Evolutionary conservation across 352 stramenopile genomes (phyloP).

Genomic region (Saprolegnia diclina): DNA sequence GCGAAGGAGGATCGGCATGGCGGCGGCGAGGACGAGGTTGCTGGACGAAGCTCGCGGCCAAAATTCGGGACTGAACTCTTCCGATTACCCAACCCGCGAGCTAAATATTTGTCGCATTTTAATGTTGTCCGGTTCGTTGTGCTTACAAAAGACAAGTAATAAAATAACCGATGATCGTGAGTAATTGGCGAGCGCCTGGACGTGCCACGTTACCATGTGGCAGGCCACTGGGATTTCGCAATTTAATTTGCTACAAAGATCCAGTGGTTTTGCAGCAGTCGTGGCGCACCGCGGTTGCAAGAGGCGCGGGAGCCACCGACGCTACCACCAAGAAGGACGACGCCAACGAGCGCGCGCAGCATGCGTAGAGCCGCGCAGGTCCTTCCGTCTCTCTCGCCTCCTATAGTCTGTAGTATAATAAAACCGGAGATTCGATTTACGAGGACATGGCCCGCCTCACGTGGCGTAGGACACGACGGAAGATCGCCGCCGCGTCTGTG

Average conservation of each 20-base stretch:
- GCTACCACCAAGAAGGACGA: neutral
- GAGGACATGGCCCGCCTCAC: too few species aligned
- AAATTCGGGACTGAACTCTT: neutral
- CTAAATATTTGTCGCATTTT: neutral
- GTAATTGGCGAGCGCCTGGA: neutral
- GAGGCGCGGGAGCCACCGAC: neutral
- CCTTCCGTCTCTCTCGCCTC: too few species aligned
- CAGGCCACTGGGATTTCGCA: neutral
- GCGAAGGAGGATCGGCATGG: constrained; percentile 67
- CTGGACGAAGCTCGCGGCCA: neutral
- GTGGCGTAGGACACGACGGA: too few species aligned
- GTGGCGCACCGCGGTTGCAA: neutral
- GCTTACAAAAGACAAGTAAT: neutral
- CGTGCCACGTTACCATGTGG: constrained; percentile 1
- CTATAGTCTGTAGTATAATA: too few species aligned
- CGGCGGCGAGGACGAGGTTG: neutral
- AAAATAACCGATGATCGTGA: neutral
- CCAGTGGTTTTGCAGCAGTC: neutral
- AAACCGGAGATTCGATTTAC: too few species aligned
- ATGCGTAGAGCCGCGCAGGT: neutral
- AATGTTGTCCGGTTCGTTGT: neutral
- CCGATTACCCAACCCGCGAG: neutral
- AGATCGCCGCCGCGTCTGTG: too few species aligned
- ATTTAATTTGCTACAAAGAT: neutral
- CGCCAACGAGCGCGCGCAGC: neutral